Evolutionary conservation across 495 filamentous ascomycete species (phyloP).

Genomic region (Hypomontagnella monticulosa): DNA sequence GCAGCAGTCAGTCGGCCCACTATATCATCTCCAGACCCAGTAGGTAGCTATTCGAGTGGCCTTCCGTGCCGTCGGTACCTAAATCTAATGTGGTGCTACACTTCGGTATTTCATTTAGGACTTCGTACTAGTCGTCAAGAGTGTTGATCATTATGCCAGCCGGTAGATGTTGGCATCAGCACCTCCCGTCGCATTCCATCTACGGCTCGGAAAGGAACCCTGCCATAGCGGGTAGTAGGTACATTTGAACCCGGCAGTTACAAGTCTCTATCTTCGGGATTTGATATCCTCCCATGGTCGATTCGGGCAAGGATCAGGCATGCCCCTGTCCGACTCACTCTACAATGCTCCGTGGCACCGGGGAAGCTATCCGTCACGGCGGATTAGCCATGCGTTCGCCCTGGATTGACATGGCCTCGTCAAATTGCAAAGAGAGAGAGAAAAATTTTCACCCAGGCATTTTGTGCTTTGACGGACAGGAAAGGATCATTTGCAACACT

Average conservation of each 20-base stretch:
- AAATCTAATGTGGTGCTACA: neutral
- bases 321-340: slow-evolving; percentile 25
- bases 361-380: slow-evolving; percentile 38
- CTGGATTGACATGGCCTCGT: slow-evolving; percentile 25
- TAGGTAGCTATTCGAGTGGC: slow-evolving; percentile 14
- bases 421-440: slow-evolving; percentile 27
- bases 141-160: neutral
- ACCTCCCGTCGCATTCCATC: neutral
- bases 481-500: slow-evolving; percentile 20
- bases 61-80: slow-evolving; percentile 5
- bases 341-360: slow-evolving; percentile 29
- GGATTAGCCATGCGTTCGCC: slow-evolving; percentile 32
- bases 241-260: slow-evolving; percentile 32
- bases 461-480: slow-evolving; percentile 29
- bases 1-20: slow-evolving; percentile 29
- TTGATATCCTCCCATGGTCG: slow-evolving; percentile 38
- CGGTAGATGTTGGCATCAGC: too few species aligned
- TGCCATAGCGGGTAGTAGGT: slow-evolving; percentile 7
- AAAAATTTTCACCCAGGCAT: slow-evolving; percentile 33
- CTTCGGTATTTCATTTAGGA: too few species aligned
- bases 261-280: slow-evolving; percentile 28
- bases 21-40: slow-evolving; percentile 20
- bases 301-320: slow-evolving; percentile 34
- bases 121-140: too few species aligned
- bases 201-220: slow-evolving; percentile 9